Conservation (phyloP, 768 basidiomycete species). For the Boletus subparvulus region DNA sequence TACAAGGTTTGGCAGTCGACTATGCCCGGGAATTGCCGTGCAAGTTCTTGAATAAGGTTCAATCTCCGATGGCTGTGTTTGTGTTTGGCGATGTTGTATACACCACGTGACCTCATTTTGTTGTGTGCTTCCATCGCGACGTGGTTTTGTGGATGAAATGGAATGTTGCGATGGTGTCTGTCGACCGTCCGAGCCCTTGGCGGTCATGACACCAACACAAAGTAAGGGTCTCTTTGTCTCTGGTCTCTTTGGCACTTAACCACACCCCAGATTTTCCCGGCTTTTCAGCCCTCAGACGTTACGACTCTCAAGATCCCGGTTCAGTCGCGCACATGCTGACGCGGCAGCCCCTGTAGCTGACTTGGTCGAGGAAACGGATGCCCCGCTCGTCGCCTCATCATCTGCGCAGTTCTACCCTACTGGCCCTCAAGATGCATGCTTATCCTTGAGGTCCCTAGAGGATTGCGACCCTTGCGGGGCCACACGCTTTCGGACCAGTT, state of each 20-base stretch:
- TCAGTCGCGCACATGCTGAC: not conserved
- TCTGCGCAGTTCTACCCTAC: not conserved
- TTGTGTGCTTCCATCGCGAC: not conserved
- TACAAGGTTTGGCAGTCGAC: constrained; percentile 26
- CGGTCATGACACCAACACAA: constrained; percentile 30
- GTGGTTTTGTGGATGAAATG: constrained; percentile 49
- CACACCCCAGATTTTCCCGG: not conserved
- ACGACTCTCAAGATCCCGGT: constrained; percentile 1
- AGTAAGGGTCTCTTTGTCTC: constrained; percentile 18
- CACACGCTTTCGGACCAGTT: not conserved
- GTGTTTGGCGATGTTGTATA: not conserved
- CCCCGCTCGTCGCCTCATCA: not conserved
- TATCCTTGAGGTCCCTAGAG: not conserved
- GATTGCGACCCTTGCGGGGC: not conserved
- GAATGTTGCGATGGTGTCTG: constrained; percentile 78
- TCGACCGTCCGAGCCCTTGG: constrained; percentile 49
- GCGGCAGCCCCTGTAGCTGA: not conserved
- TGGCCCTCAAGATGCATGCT: not conserved
- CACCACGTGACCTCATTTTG: constrained; percentile 9
- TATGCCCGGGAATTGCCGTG: constrained; percentile 20
- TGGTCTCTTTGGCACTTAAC: not conserved
- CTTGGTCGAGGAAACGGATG: not conserved
- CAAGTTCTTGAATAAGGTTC: constrained; percentile 34
- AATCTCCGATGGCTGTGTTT: constrained; percentile 15
- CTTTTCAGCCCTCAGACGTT: not conserved